Evolutionary conservation across 2,329 filamentous ascomycete species (phyloP), one percentile per base, ranked within the genome.

Genomic region (Fusarium tricinctum): DNA sequence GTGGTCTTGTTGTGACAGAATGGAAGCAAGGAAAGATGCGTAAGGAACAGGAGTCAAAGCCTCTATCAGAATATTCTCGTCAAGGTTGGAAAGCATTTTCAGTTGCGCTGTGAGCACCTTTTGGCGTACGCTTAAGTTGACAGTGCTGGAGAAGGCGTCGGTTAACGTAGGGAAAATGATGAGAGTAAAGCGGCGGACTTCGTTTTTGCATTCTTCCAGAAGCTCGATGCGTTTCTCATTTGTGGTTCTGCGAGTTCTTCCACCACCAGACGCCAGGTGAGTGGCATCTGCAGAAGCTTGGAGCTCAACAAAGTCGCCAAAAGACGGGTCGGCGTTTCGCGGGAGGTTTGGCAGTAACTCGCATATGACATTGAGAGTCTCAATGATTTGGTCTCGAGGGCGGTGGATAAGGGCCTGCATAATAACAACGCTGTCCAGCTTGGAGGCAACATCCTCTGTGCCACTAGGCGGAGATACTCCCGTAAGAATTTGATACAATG

Each of bases 371-470:
- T 98, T 98, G 67, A 99, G 86, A 2, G 97, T 97, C 82, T 99
- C 96, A 72, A 95, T 96, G 19, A 99, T 92, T 79, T 99, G 96
- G 71, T 99, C 97, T 58, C 94, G 90, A 8, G 96, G 96, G 40
- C 95, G 90, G 76, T 98, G 96, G 52, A 99, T 97, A 67, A 99
- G 85, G 38, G 97, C 94, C 81, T 99, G 96, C 97, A 99, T 99
- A 74, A 99, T 96, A 45, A 99, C 88, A 56, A 98, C 95, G 75
- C 94, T 97, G 79, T 98, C 95, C 68, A 98, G 91, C 80, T 97
- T 97, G 38, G 88, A 91, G 30, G 90, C 91, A 58, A 93, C 88
- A 77, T 95, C 90, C 35, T 94, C 90, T 2, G 86, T 90, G 33
- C 91, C 92, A 66, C 85, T 88, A 1, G 96, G 96, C 3, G 96